Percentiles rank a stretch among this genome's conserved stretches.
Evolutionary conservation across 2,329 filamentous ascomycete species (phyloP).

Genomic region (Alternaria brassicae): DNA sequence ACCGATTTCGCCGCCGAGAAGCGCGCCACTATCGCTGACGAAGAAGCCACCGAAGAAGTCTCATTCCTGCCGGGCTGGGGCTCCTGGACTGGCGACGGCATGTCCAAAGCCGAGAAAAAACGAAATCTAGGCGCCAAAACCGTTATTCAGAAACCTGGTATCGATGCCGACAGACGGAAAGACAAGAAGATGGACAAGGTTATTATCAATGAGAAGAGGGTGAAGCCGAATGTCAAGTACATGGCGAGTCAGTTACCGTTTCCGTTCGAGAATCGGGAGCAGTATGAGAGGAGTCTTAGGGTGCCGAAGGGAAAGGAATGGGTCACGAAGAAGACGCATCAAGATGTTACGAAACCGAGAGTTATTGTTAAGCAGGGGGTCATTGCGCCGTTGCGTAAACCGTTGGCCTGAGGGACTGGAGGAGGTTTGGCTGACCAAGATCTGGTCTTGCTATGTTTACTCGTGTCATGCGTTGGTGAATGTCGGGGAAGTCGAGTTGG

Average conservation of each 20-base stretch:
- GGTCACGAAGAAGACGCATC: conserved; percentile 95
- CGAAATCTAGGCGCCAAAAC: conserved; percentile 60
- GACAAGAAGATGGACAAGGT: conserved; percentile 84
- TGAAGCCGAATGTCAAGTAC: conserved; percentile 92
- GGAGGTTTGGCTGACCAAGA: no score
- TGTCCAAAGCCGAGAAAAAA: conserved; percentile 73
- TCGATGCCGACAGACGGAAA: conserved; percentile 78
- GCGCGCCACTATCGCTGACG: conserved; percentile 70
- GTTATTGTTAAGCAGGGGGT: conserved; percentile 93
- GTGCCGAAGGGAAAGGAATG: conserved; percentile 92
- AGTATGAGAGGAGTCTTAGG: conserved; percentile 89
- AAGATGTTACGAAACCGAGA: conserved; percentile 85
- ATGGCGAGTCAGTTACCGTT: conserved; percentile 84
- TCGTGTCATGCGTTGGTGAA: background rate
- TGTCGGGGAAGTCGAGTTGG: background rate
- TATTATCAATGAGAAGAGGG: conserved; percentile 89
- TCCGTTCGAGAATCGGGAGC: conserved; percentile 83
- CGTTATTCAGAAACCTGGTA: conserved; percentile 70
- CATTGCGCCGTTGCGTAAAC: conserved; percentile 87
- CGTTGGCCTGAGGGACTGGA: conserved; percentile 54
- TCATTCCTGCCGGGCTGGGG: conserved; percentile 95
- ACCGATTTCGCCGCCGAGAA: conserved; percentile 85
- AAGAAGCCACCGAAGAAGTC: conserved; percentile 83
- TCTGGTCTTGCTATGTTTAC: background rate
- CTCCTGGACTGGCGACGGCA: conserved; percentile 83